phyloP scores from a whole-genome alignment of 2,329 filamentous ascomycete genomes.

The Metarhizium guizhouense region DNA sequence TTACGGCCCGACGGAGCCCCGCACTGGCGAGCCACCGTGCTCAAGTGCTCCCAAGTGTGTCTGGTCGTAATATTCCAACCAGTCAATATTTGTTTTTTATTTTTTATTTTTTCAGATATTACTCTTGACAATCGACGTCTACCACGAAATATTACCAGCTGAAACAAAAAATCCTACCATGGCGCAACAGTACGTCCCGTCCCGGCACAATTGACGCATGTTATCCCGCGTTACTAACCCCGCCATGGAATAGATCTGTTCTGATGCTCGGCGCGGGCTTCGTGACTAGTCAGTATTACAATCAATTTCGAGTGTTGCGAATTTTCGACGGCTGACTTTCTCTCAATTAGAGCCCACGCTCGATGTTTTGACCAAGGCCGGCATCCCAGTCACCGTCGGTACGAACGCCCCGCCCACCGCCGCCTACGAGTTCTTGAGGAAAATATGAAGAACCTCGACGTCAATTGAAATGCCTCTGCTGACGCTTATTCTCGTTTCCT shows the following conservation, averaged over 20 bases:
- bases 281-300: conserved; percentile 32
- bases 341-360: conserved; percentile 43
- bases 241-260: conserved; percentile 7
- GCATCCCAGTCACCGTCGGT: conserved; percentile 58
- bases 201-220: background rate
- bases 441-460: background rate
- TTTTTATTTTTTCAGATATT: background rate
- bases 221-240: background rate
- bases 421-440: background rate
- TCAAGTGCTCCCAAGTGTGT: background rate
- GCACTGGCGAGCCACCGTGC: conserved; percentile 3
- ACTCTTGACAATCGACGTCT: background rate
- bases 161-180: background rate
- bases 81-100: background rate
- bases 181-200: conserved; percentile 6
- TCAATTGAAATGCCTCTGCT: conserved; percentile 2
- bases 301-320: background rate
- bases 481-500: background rate
- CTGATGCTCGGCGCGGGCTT: conserved; percentile 45
- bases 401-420: conserved; percentile 18
- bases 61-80: background rate
- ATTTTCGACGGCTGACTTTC: background rate
- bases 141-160: background rate
- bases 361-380: conserved; percentile 52
- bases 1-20: conserved; percentile 2